Evolutionary conservation across 1,139 yeast genomes (phyloP).

Genomic region (Debaryomyces sp.): DNA sequence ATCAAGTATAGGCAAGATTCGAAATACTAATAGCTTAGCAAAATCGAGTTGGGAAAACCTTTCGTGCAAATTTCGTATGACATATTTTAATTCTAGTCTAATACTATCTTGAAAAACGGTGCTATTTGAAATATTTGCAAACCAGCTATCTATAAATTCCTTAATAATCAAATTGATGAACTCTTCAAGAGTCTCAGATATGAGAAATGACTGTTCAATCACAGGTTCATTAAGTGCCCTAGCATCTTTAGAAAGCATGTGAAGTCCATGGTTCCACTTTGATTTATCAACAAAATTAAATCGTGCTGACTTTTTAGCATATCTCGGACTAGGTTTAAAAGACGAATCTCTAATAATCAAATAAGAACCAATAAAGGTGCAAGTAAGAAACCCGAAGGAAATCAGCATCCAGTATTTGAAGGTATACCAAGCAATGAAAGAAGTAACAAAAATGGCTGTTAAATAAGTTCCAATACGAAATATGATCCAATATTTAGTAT

Average conservation of each 20-base stretch:
- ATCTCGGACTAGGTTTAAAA: background rate
- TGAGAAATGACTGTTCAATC: slow-evolving; percentile 52
- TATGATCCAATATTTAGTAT: background rate
- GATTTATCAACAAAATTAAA: slow-evolving; percentile 28
- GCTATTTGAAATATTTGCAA: slow-evolving; percentile 47
- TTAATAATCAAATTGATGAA: slow-evolving; percentile 55
- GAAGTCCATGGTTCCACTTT: slow-evolving; percentile 25
- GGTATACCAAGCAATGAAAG: background rate
- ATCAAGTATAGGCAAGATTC: slow-evolving; percentile 64
- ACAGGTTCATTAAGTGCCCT: slow-evolving; percentile 25
- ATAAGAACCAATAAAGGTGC: slow-evolving; percentile 9
- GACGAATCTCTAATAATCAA: slow-evolving; percentile 2
- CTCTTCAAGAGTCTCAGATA: slow-evolving; percentile 56
- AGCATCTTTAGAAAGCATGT: slow-evolving; percentile 6
- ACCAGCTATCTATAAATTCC: slow-evolving; percentile 75
- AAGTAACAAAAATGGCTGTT: background rate
- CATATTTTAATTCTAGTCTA: slow-evolving; percentile 47
- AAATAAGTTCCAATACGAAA: background rate
- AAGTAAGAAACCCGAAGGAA: slow-evolving; percentile 10
- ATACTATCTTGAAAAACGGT: slow-evolving; percentile 57
- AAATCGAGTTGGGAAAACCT: slow-evolving; percentile 52
- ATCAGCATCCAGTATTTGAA: slow-evolving; percentile 1
- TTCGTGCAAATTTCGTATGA: slow-evolving; percentile 41
- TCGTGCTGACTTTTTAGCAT: slow-evolving; percentile 8
- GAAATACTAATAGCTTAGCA: slow-evolving; percentile 58